Percentiles rank a stretch among this genome's conserved stretches.
Conservation (phyloP, 768 basidiomycete species). For the Lyophyllum decastes region DNA sequence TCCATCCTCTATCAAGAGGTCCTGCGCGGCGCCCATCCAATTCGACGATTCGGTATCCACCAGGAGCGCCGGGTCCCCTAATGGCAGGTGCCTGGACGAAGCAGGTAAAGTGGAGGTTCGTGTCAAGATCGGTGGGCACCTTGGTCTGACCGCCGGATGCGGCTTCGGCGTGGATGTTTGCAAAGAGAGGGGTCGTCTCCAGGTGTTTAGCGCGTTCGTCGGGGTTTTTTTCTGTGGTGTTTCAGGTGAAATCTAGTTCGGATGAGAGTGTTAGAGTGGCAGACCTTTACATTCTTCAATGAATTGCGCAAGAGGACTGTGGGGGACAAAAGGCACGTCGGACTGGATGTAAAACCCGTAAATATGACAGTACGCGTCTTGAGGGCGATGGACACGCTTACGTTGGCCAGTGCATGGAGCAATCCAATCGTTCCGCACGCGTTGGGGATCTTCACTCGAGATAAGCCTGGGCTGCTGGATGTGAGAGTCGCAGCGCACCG, state of each 20-base stretch:
- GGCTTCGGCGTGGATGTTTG: slow-evolving; percentile 71
- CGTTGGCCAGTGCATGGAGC: slow-evolving; percentile 82
- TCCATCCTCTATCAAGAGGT: slow-evolving; percentile 78
- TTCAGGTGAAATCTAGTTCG: neutral
- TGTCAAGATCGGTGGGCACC: slow-evolving; percentile 63
- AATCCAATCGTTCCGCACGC: slow-evolving; percentile 90
- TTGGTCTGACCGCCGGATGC: slow-evolving; percentile 71
- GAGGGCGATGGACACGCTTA: slow-evolving; percentile 31
- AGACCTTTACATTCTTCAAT: slow-evolving; percentile 63
- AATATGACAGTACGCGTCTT: neutral
- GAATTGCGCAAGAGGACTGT: slow-evolving; percentile 65
- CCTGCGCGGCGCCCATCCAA: slow-evolving; percentile 79
- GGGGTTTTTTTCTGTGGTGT: slow-evolving; percentile 58
- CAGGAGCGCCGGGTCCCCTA: slow-evolving; percentile 30
- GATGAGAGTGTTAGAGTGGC: slow-evolving; percentile 2
- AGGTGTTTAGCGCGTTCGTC: slow-evolving; percentile 75
- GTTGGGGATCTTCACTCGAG: slow-evolving; percentile 64
- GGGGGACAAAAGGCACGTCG: slow-evolving; percentile 54
- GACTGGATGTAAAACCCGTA: slow-evolving; percentile 40
- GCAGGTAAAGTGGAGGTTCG: slow-evolving; percentile 84
- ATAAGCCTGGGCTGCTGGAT: neutral
- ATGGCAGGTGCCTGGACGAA: slow-evolving; percentile 72
- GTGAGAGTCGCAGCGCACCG: slow-evolving; percentile 41
- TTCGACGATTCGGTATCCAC: slow-evolving; percentile 59
- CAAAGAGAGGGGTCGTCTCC: slow-evolving; percentile 75